Conservation (phyloP, 1,284 basidiomycete species). For the Puccinia horiana region DNA sequence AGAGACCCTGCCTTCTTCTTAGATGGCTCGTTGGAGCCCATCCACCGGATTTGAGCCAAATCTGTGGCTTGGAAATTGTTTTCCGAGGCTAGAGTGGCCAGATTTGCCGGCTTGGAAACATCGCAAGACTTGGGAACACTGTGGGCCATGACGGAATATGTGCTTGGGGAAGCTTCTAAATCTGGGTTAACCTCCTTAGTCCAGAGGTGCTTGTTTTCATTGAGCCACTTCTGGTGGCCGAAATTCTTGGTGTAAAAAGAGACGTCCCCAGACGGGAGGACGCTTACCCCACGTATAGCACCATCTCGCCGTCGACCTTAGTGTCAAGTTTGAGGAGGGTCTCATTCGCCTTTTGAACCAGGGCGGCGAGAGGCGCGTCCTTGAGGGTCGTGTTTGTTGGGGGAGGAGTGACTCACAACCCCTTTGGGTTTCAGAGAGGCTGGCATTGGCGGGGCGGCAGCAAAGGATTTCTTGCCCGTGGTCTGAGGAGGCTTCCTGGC, state of each 20-base stretch:
- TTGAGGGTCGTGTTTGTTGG: too few relatives aligned
- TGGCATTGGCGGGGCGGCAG: too few relatives aligned
- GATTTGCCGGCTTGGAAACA: too few relatives aligned
- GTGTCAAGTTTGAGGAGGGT: too few relatives aligned
- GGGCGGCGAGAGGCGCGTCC: too few relatives aligned
- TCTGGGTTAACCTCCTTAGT: neutral
- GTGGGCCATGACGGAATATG: neutral
- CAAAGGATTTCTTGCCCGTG: too few relatives aligned
- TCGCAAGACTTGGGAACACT: neutral
- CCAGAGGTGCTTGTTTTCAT: neutral
- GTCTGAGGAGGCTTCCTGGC: too few relatives aligned
- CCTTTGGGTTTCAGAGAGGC: too few relatives aligned
- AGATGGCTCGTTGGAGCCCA: neutral
- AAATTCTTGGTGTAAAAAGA: conserved; percentile 2
- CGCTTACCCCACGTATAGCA: neutral
- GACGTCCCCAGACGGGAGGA: neutral
- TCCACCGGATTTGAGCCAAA: neutral
- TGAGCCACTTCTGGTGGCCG: neutral
- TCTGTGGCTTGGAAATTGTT: neutral
- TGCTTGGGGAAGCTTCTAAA: neutral
- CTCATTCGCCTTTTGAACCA: too few relatives aligned
- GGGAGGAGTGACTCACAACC: too few relatives aligned
- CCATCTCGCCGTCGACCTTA: neutral
- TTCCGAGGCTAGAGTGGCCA: neutral
- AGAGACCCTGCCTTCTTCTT: neutral